phyloP scores from a whole-genome alignment of 352 stramenopile species.

The Phytopythium ostracodes region DNA sequence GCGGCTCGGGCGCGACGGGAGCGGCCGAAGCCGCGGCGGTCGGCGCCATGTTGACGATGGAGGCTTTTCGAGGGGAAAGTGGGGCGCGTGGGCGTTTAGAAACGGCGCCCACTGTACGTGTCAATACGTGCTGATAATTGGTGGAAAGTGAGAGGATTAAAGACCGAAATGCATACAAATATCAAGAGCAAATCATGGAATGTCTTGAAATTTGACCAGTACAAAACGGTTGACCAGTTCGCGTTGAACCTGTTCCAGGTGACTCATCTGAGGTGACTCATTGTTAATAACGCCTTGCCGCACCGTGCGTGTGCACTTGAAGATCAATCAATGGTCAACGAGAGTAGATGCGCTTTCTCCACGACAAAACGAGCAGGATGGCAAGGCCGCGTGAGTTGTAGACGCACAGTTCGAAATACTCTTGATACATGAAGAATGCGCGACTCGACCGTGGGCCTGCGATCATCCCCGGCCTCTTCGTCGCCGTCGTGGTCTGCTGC shows the following conservation, averaged over 20 bases:
- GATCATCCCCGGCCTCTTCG: background rate
- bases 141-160: background rate
- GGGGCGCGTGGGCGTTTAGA: background rate
- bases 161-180: background rate
- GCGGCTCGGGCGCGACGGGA: background rate
- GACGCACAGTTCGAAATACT: conserved; percentile 2
- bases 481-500: background rate
- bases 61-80: background rate
- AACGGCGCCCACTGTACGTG: background rate
- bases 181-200: background rate
- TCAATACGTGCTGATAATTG: background rate
- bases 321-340: too few species aligned
- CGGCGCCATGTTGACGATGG: conserved; percentile 1
- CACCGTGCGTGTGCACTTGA: too few species aligned
- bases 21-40: background rate
- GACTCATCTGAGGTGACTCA: too few species aligned
- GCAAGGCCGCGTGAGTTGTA: background rate
- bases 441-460: background rate
- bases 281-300: too few species aligned
- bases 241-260: background rate
- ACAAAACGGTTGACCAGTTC: background rate
- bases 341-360: background rate
- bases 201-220: background rate
- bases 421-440: conserved; percentile 1
- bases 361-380: too few species aligned